A percentile compares a stretch with the other conserved stretches of the same genome.
Evolutionary conservation across 768 basidiomycete genomes (phyloP).

Genomic region (Amanita rimosa): DNA sequence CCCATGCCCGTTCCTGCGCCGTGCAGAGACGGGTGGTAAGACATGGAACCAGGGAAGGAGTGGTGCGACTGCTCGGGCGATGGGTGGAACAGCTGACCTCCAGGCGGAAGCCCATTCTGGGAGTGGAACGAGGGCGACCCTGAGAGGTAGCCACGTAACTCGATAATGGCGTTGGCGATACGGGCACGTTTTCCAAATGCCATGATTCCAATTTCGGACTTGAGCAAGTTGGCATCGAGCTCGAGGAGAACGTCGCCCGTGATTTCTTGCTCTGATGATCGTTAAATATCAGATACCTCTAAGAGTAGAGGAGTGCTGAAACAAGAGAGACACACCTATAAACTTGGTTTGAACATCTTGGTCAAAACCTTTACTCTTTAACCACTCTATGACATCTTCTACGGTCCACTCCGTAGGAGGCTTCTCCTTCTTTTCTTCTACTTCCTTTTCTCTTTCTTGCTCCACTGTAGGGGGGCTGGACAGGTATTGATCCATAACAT

Average conservation of each 20-base stretch:
- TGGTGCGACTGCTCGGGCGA: slow-evolving; percentile 34
- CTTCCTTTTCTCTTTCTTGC: neutral
- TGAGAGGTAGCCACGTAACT: slow-evolving; percentile 61
- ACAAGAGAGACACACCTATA: slow-evolving; percentile 44
- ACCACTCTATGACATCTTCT: slow-evolving; percentile 86
- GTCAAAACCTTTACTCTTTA: slow-evolving; percentile 77
- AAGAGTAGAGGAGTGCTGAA: neutral
- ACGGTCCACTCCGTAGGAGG: slow-evolving; percentile 74
- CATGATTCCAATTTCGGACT: slow-evolving; percentile 84
- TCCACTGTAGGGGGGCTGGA: neutral
- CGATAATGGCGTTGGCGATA: slow-evolving; percentile 86
- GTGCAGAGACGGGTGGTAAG: slow-evolving; percentile 1
- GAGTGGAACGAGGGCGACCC: slow-evolving; percentile 20
- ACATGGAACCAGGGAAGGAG: slow-evolving; percentile 26
- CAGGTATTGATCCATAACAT: neutral
- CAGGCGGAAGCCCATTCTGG: slow-evolving; percentile 24
- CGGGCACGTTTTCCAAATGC: slow-evolving; percentile 93
- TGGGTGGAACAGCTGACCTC: slow-evolving; percentile 10
- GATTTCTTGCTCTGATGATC: slow-evolving; percentile 90
- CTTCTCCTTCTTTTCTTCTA: slow-evolving; percentile 18
- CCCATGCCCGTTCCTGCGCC: neutral
- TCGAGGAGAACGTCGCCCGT: slow-evolving; percentile 95
- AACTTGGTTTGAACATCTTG: slow-evolving; percentile 77
- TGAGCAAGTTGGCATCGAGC: slow-evolving; percentile 84
- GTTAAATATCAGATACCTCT: neutral